Conservation (phyloP, 176 grass and related monocot species). For the Poa pratensis region DNA sequence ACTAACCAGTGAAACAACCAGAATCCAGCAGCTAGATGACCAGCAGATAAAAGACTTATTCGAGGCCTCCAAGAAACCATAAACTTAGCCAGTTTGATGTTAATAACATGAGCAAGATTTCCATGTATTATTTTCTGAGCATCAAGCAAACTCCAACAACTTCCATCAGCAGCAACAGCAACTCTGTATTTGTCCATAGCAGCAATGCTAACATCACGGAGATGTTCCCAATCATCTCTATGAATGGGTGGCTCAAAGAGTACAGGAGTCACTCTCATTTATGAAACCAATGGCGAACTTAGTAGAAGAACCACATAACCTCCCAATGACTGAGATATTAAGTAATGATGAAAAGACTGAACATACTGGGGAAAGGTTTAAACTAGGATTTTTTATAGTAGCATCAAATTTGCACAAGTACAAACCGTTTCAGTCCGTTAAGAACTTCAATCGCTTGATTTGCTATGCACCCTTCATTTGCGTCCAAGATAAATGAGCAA, state of each 20-base stretch:
- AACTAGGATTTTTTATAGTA: conserved; percentile 4
- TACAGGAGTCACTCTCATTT: conserved; percentile 66
- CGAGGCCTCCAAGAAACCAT: conserved; percentile 73
- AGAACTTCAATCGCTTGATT: conserved; percentile 77
- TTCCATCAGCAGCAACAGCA: conserved; percentile 92
- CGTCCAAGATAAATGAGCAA: conserved; percentile 89
- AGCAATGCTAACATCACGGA: conserved; percentile 31
- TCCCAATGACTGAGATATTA: neutral
- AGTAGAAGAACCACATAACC: neutral
- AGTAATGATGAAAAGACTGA: neutral
- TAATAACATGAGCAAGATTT: conserved; percentile 87
- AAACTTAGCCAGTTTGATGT: conserved; percentile 87
- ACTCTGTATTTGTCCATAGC: conserved; percentile 86
- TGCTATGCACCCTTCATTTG: conserved; percentile 85
- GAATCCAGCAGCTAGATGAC: too few relatives aligned
- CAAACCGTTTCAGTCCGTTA: conserved; percentile 74
- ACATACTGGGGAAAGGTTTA: neutral
- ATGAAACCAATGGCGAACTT: conserved; percentile 45
- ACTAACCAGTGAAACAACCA: too few relatives aligned
- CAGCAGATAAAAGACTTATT: conserved; percentile 39
- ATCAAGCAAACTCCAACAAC: conserved; percentile 73
- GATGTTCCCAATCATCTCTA: conserved; percentile 73
- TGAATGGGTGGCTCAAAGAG: conserved; percentile 73
- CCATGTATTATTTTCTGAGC: conserved; percentile 81
- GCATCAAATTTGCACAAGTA: neutral